Evolutionary conservation across 208 protist species (phyloP).

Genomic region (Herpetomonas muscarum): DNA sequence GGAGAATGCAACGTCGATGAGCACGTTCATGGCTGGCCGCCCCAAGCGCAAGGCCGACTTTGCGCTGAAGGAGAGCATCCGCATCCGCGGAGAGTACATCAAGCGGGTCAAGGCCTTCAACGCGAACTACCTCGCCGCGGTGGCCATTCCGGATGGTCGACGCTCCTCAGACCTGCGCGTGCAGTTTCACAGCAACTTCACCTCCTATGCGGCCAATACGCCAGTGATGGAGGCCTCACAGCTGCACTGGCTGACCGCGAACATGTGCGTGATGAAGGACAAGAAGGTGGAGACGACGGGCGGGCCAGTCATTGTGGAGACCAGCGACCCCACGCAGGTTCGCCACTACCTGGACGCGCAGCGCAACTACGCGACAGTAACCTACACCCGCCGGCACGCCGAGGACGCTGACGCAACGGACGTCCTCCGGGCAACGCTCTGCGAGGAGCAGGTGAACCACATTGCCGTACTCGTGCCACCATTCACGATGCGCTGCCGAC

Average conservation of each 20-base stretch:
- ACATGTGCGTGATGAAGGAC: constrained; percentile 26
- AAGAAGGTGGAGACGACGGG: background rate
- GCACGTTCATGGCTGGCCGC: constrained; percentile 62
- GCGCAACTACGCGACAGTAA: constrained; percentile 29
- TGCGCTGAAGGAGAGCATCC: constrained; percentile 57
- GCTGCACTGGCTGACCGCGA: constrained; percentile 42
- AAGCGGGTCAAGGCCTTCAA: constrained; percentile 77
- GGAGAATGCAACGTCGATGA: constrained; percentile 43
- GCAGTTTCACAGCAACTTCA: constrained; percentile 37
- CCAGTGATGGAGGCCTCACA: constrained; percentile 40
- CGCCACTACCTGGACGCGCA: constrained; percentile 39
- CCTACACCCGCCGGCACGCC: constrained; percentile 9
- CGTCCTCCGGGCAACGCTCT: constrained; percentile 35
- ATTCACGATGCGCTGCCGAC: constrained; percentile 53
- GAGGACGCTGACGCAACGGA: constrained; percentile 17
- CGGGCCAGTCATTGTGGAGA: background rate
- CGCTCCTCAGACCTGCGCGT: constrained; percentile 24
- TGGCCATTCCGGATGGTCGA: constrained; percentile 35
- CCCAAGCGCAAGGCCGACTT: constrained; percentile 67
- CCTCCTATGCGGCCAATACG: constrained; percentile 44
- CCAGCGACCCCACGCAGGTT: constrained; percentile 7
- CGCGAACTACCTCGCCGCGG: constrained; percentile 33
- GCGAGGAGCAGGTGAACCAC: constrained; percentile 66
- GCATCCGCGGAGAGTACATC: constrained; percentile 72
- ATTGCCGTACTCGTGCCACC: constrained; percentile 53